Evolutionary conservation across 306 rosid genomes (phyloP), one percentile per base, ranked within the genome.

Genomic region (Rosa rugosa): DNA sequence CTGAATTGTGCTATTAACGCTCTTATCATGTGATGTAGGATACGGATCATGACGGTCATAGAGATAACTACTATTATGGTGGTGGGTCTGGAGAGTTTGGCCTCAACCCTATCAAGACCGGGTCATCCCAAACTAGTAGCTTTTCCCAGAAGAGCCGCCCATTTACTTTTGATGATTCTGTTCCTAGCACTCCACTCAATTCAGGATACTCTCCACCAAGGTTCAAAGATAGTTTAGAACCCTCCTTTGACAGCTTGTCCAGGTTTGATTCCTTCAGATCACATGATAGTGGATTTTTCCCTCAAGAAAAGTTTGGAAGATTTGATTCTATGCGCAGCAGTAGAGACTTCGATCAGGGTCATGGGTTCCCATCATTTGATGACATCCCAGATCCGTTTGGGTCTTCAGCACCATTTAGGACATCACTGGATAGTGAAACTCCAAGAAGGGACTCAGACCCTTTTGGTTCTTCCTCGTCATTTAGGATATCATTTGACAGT

Each of bases 131-230:
- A 68, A 86, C 79, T 20, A 79, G 87, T 53, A 83, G 88, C 72
- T 38, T 73, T 64, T 83, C 85, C 81, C 97, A 77, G 80, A 93
- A 85, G 92, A 88, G 82, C 81, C 88, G 86, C 36, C 73, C 88
- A 22, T 93, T 96, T 82, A 78, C 79, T 73, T 96, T 96, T 70
- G 99, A 96, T 8, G 97, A 96, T 77, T 96, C 98, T 45, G 98
- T 93, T 84, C 99, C 97, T 16, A 96, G 90, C 88, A 93, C 99
- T 10, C 99, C 98, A 27, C 92, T 92, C 72, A 86, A 83, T 83
- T 86, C 90, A 57, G 85, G 92, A 68, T 86, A 73, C 76, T 91
- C 98, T 34, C 93, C 97, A 0, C 87, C 86, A 45, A 85, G 72
- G 75, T 89, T 85, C 80, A 90, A 80, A 45, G 97, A 94, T 56